Evolutionary conservation across 495 filamentous ascomycete genomes (phyloP), one percentile per base, ranked within the genome.

Genomic region (Tetracladium setigerum): DNA sequence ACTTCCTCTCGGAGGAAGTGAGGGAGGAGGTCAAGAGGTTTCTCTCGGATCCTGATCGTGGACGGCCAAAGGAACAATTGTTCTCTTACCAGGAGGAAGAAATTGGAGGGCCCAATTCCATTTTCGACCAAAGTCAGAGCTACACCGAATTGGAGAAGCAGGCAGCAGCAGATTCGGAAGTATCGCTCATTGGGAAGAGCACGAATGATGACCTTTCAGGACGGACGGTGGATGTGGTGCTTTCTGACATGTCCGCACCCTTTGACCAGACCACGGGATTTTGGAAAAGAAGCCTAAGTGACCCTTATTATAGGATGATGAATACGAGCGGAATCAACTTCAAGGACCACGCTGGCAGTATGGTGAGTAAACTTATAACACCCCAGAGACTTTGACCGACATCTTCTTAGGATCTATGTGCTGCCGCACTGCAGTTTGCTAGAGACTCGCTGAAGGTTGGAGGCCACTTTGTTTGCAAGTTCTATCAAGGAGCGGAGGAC

Each of bases 171-270:
- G 45, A 51, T 9, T 59, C 60, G 30, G 35, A 54, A 0, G 12
- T 13, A 16, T 13, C 22, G 22, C 22, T 27, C 1, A 30, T 38
- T 35, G 38, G 49, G 45, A 49, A n/a, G 50, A 11, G 35, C 33
- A 68, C 30, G 43, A 42, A 14, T 42, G 52, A n/a, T 58, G 62
- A 22, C 45, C 3, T 7, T 27, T 36, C n/a, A 47, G 53, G 47
- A 56, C 73, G 73, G 52, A 81, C 82, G 59, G 91, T 95, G 35
- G 87, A 97, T 79, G 86, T 98, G 58, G 85, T 98, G 57, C 68
- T 98, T 56, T 94, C 87, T 75, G 92, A 98, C 82, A 98, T 98
- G 92, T 98, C 79, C 70, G 91, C 74, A 71, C 90, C 92, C 86
- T 95, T 88, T 89, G 66, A 74, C 54, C 83, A 86, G 71, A 81